Evolutionary conservation across 1,284 basidiomycete genomes (phyloP).

Genomic region (Ustilago lituana): DNA sequence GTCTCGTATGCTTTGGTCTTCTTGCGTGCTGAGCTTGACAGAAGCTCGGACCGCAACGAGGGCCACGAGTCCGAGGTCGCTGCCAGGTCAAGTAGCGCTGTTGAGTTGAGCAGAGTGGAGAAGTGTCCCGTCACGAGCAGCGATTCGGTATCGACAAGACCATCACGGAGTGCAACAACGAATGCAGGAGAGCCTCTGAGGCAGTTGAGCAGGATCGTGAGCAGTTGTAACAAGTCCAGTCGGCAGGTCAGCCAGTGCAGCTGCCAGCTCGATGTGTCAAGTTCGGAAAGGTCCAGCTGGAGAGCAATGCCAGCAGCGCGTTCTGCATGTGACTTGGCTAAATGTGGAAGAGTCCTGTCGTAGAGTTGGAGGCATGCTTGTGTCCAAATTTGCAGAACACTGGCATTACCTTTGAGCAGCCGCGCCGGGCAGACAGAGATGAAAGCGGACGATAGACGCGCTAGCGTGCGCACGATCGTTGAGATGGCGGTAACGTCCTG

Average conservation of each 20-base stretch:
- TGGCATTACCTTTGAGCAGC: slow-evolving; percentile 13
- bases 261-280: slow-evolving; percentile 24
- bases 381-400: slow-evolving; percentile 4
- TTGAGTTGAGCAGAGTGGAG: slow-evolving; percentile 26
- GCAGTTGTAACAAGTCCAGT: slow-evolving; percentile 30
- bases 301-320: not conserved
- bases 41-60: slow-evolving; percentile 14
- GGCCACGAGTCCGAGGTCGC: slow-evolving; percentile 32
- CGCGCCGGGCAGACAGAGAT: slow-evolving; percentile 20
- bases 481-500: not conserved
- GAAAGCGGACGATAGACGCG: slow-evolving; percentile 19
- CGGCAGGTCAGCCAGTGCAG: slow-evolving; percentile 36
- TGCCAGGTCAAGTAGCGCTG: slow-evolving; percentile 31
- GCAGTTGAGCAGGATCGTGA: slow-evolving; percentile 8
- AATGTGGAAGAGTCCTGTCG: slow-evolving; percentile 19
- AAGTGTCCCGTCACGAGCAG: slow-evolving; percentile 22
- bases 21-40: slow-evolving; percentile 9
- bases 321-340: not conserved
- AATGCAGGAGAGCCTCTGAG: slow-evolving; percentile 18
- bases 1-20: slow-evolving; percentile 9
- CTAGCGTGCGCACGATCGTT: slow-evolving; percentile 18
- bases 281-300: slow-evolving; percentile 4
- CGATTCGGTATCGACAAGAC: slow-evolving; percentile 11
- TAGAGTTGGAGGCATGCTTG: slow-evolving; percentile 21
- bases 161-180: slow-evolving; percentile 2